Evolutionary conservation across 495 filamentous ascomycete genomes (phyloP).

Genomic region (Darksidea phi): DNA sequence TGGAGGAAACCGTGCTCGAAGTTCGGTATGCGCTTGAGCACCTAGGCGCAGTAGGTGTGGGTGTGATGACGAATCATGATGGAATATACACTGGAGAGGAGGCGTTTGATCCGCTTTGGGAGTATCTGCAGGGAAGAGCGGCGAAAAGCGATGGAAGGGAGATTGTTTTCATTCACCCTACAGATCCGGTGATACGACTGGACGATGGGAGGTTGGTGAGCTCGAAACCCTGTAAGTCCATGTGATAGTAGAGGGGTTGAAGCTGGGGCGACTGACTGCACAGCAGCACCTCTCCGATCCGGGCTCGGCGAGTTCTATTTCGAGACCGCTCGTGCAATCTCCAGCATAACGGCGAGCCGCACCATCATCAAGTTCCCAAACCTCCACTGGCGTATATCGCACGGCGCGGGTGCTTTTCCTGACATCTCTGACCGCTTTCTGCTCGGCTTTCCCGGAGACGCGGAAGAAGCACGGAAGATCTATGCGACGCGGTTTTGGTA

Average conservation of each 20-base stretch:
- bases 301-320: constrained; percentile 39
- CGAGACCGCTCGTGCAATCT: constrained; percentile 37
- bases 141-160: constrained; percentile 9
- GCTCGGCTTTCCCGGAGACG: constrained; percentile 26
- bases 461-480: constrained; percentile 24
- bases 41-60: constrained; percentile 31
- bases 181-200: constrained; percentile 26
- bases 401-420: constrained; percentile 38
- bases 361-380: constrained; percentile 35
- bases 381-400: constrained; percentile 33
- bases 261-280: background rate
- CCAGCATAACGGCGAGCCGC: constrained; percentile 29
- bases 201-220: constrained; percentile 23
- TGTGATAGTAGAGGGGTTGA: background rate
- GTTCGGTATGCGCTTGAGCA: constrained; percentile 32
- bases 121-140: constrained; percentile 20
- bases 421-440: constrained; percentile 36
- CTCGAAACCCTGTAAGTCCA: constrained; percentile 33
- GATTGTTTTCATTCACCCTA: constrained; percentile 38
- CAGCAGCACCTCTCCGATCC: constrained; percentile 27
- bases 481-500: constrained; percentile 36
- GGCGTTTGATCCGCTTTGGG: constrained; percentile 28
- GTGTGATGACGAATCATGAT: constrained; percentile 37
- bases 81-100: constrained; percentile 33
- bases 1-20: constrained; percentile 26